phyloP scores from a whole-genome alignment of 2,329 filamentous ascomycete species.

The Macrophomina pseudophaseolina region DNA sequence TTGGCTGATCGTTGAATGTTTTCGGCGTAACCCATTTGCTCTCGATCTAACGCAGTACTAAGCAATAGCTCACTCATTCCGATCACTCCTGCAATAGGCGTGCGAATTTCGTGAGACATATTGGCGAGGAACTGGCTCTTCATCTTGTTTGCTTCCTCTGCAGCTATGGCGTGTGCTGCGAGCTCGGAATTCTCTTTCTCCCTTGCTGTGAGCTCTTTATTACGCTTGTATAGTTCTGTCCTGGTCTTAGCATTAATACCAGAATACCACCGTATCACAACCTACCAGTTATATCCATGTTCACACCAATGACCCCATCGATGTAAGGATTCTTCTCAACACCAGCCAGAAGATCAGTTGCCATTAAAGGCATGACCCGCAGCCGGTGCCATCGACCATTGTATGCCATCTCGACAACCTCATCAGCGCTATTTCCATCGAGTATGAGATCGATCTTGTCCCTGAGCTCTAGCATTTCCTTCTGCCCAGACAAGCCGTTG shows the following conservation, averaged over 20 bases:
- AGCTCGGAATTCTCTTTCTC: slow-evolving; percentile 72
- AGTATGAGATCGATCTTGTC: slow-evolving; percentile 68
- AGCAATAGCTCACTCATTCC: slow-evolving; percentile 78
- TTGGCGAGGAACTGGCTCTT: slow-evolving; percentile 82
- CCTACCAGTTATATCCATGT: slow-evolving; percentile 71
- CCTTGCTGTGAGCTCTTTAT: slow-evolving; percentile 66
- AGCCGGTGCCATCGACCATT: slow-evolving; percentile 72
- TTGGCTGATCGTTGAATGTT: slow-evolving; percentile 82
- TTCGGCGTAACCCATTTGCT: slow-evolving; percentile 75
- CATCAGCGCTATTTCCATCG: slow-evolving; percentile 63
- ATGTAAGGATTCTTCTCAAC: slow-evolving; percentile 59
- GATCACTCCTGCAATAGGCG: slow-evolving; percentile 79
- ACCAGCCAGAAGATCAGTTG: slow-evolving; percentile 60
- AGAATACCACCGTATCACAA: background rate
- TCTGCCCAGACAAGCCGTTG: slow-evolving; percentile 31
- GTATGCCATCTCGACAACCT: slow-evolving; percentile 66
- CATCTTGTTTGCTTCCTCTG: slow-evolving; percentile 78
- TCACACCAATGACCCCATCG: slow-evolving; percentile 77
- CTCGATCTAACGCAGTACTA: slow-evolving; percentile 70
- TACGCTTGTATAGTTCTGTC: slow-evolving; percentile 66
- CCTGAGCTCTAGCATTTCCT: slow-evolving; percentile 52
- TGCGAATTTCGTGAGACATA: slow-evolving; percentile 81
- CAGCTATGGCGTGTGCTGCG: slow-evolving; percentile 75
- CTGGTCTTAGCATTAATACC: background rate
- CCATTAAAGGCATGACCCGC: slow-evolving; percentile 69